A percentile compares a stretch with the other conserved stretches of the same genome.
Evolutionary conservation across 768 basidiomycete genomes (phyloP).

Genomic region (Mycena albidolilacea): DNA sequence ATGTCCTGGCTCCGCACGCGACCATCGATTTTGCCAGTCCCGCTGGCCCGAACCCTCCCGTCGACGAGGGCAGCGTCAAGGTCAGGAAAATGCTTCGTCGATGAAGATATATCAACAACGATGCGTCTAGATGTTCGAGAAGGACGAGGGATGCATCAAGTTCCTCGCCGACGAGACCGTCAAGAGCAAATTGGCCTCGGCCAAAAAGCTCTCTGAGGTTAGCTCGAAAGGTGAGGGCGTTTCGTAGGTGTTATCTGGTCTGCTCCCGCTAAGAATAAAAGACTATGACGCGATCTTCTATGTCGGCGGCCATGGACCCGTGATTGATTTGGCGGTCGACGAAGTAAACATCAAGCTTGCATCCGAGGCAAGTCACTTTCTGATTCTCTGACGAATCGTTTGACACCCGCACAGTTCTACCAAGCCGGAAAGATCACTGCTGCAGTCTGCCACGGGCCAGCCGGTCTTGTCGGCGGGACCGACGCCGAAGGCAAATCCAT

Average conservation of each 20-base stretch:
- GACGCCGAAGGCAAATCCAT: constrained; percentile 74
- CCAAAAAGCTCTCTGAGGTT: constrained; percentile 75
- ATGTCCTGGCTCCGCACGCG: constrained; percentile 64
- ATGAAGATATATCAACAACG: constrained; percentile 13
- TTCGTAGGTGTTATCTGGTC: no score
- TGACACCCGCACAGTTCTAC: constrained; percentile 67
- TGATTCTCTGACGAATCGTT: constrained; percentile 10
- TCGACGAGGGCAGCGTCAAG: constrained; percentile 71
- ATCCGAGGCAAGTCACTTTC: constrained; percentile 59
- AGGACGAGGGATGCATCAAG: constrained; percentile 67
- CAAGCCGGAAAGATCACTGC: constrained; percentile 74
- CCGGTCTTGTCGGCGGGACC: constrained; percentile 65
- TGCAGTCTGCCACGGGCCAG: constrained; percentile 88
- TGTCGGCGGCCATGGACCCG: constrained; percentile 85
- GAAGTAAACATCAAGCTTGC: constrained; percentile 70
- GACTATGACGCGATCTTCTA: constrained; percentile 86
- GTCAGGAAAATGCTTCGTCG: constrained; percentile 44
- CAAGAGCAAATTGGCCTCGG: constrained; percentile 64
- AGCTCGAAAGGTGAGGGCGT: constrained; percentile 47
- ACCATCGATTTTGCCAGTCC: constrained; percentile 74
- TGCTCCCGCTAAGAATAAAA: background rate
- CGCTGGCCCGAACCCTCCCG: constrained; percentile 76
- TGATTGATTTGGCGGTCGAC: constrained; percentile 78
- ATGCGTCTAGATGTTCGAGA: constrained; percentile 58
- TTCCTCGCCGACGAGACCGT: constrained; percentile 74